Evolutionary conservation across 345 rosid species (phyloP), one percentile per base, ranked within the genome.

Genomic region (Gynandropsis gynandra): DNA sequence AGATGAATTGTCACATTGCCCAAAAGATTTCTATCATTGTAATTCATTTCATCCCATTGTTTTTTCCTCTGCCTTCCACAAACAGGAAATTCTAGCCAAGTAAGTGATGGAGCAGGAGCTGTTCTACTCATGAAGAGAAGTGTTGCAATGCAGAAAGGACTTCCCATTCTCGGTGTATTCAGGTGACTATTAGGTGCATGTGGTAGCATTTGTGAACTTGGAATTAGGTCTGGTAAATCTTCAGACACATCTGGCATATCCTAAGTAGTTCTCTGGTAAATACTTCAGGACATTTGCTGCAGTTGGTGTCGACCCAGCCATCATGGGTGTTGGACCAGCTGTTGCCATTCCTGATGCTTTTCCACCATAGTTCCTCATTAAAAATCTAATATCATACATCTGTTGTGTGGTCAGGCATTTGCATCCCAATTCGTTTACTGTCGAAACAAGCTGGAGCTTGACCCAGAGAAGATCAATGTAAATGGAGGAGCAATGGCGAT

Each of bases 281-380:
- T 41, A 12, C 31, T 68, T 50, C 80, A 89, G 96, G 89, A 76
- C 85, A 33, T 87, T 90, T 68, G 76, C 82, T 65, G 96, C 89
- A 52, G 96, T 87, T 42, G 98, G 96, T 56, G 98, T 87, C 64
- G 98, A 90, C 61, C 98, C 96, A 62, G 92, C 95, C 37, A 75
- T 87, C 60, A 87, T 90, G 98, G 98, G 98, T 34, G 62, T 87
- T 54, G 98, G 98, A 10, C 98, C 98, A 37, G 95, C 96, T 58
- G 89, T 67, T 41, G 96, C 98, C 12, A 90, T 90, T 69, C 96
- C 96, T 9, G 29, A 5, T 24, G 29, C 29, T n/a, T n/a, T n/a
- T n/a, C n/a, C n/a, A n/a, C n/a, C n/a, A n/a, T n/a, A n/a, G n/a
- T n/a, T n/a, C n/a, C n/a, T n/a, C n/a, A n/a, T n/a, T n/a, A n/a